Base-by-base conservation (phyloP, 2,329 filamentous ascomycete genomes). In the Magnaporthiopsis incrustans region DNA sequence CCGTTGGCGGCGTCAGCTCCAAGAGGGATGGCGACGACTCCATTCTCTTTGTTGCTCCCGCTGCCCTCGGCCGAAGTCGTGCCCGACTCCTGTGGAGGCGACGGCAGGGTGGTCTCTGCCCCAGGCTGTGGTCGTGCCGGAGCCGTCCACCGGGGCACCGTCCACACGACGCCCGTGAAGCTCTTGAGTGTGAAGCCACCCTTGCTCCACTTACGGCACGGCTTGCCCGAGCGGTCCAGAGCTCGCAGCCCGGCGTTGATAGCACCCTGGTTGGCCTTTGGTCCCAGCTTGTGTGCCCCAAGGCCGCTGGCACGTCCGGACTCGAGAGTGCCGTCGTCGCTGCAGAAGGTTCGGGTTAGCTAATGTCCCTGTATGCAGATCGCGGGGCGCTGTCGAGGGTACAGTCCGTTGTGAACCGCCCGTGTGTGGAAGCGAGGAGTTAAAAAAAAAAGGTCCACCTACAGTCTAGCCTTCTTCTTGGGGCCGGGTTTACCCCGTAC, bases 211-310 rank as follows among this genome's bases (percentile, higher is more conserved):
- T 88, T 93, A 68, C 94, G 90, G 76, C 93, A 97, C 12, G 95
- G 93, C 72, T 94, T 90, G 69, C 94, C 94, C 10, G 90, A 90
- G 66, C 94, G 89, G 76, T 99, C 95, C 68, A 99, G 89, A 15
- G 95, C 94, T 64, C 95, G 91, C 61, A 99, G 88, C 63, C 92
- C 91, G 64, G 95, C 95, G 74, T 99, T 99, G 82, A 99, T 99
- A 66, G 94, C 94, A 68, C 95, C 95, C 71, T 94, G 91, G 75
- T 97, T 98, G 62, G 94, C 94, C 77, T 97, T 98, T 69, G 95
- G 95, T 4, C 94, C 94, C 32, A 98, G 88, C 76, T 96, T 96
- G 77, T 94, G 91, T 10, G 18, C 44, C 62, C 79, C 78, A 59
- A 80, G 77, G 70, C 82, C 79, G 66, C 75, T 69, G 77, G 50